Evolutionary conservation across 2,329 filamentous ascomycete species (phyloP), one percentile per base, ranked within the genome.

Genomic region (Aspergillus niger): DNA sequence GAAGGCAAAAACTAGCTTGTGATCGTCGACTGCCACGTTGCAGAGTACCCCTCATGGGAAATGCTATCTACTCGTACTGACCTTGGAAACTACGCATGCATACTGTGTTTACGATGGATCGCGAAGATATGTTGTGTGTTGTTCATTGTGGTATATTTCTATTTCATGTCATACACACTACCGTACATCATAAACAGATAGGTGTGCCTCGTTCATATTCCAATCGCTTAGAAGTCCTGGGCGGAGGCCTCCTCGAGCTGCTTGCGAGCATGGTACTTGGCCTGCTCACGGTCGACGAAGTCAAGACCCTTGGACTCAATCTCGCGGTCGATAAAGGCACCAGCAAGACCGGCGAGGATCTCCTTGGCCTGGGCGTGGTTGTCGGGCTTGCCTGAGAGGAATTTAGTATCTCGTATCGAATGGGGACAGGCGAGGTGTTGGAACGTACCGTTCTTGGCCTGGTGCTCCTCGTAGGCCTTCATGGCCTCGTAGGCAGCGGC

Each of bases 401-500:
- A 0, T 15, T 38, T 41, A 24, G 30, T 13, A 32, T 32, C 17
- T 0, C 30, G 10, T 3, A 30, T 22, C 8, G 3, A 8, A 28
- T n/a, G n/a, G n/a, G n/a, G n/a, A n/a, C n/a, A n/a, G n/a, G n/a
- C n/a, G n/a, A n/a, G n/a, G n/a, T n/a, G n/a, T n/a, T n/a, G n/a
- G n/a, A n/a, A n/a, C n/a, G n/a, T n/a, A n/a, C 88, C 90, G 70
- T 91, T 83, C 49, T 77, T 78, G 67, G 87, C 87, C 78, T 92
- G 89, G 69, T 85, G 82, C 72, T 92, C 85, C 78, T 93, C 90
- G 71, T 89, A 93, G 30, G 89, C 81, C 82, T 92, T 91, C 83
- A 93, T 89, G 69, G 88, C 91, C 68, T 88, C 88, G 74, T 92
- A 95, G 64, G 88, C 86, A 56, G 90, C 91, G 58, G 87, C 91